These are phyloP conservation scores for Brassica hybrid DNA, from an alignment of 441 rosid genomes.

Conservation along the genomic window DNA sequence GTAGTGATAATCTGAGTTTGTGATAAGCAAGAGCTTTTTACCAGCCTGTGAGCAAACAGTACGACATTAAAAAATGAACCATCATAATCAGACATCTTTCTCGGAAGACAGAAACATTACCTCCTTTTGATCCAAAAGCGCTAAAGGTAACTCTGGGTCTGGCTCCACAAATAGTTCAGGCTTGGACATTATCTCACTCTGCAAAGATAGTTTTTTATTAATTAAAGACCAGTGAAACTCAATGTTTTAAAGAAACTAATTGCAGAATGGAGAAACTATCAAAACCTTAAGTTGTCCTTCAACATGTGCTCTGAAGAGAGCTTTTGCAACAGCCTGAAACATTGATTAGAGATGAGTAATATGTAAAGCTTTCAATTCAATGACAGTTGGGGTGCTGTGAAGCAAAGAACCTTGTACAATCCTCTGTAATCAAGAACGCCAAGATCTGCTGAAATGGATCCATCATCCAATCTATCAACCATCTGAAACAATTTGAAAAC, in stretches of 20 bases:
- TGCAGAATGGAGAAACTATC: constrained; percentile 11
- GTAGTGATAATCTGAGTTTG: constrained; percentile 96
- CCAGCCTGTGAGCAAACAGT: constrained; percentile 71
- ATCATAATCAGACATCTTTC: constrained; percentile 5
- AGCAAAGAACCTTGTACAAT: constrained; percentile 76
- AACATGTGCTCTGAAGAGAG: constrained; percentile 95
- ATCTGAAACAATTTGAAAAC: constrained; percentile 54
- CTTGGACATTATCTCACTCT: constrained; percentile 97
- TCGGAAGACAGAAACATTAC: constrained; percentile 44
- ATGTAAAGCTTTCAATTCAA: constrained; percentile 23
- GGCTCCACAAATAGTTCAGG: constrained; percentile 98
- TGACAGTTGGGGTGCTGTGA: constrained; percentile 1
- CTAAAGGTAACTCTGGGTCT: constrained; percentile 91
- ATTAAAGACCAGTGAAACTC: constrained; percentile 32
- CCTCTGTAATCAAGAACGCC: constrained; percentile 88
- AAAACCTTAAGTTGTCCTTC: constrained; percentile 97
- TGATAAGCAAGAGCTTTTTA: constrained; percentile 92
- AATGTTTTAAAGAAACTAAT: constrained; percentile 1
- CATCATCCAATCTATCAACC: constrained; percentile 95
- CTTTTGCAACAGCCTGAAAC: constrained; percentile 93
- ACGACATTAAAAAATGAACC: constrained; percentile 26
- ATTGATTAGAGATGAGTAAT: constrained; percentile 31
- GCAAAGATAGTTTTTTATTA: constrained; percentile 37
- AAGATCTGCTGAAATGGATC: constrained; percentile 71
- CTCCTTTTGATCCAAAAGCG: constrained; percentile 97